Base-by-base conservation (phyloP, 2,329 filamentous ascomycete genomes). In the Exutisphaerella laricina region DNA sequence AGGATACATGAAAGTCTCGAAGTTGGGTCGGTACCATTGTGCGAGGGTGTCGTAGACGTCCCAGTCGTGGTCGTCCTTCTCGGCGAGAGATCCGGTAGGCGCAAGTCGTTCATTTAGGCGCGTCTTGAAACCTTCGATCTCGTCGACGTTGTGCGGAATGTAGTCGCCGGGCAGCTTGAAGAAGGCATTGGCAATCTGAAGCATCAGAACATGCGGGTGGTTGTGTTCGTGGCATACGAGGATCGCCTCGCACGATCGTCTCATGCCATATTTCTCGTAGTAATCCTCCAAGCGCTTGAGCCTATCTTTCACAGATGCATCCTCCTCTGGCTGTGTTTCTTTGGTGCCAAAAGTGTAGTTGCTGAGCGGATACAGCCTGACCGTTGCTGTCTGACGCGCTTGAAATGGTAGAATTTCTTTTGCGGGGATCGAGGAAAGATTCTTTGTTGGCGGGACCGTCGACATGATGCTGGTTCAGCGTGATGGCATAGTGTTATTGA, bases 331-430 rank as follows among this genome's bases (percentile, higher is more conserved):
- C 65, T 98, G 92, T 16, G 86, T 94, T 72, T 97, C 92, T 70
- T 98, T 98, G 48, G 94, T 94, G 50, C 90, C 90, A 61, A 98
- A 97, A 17, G 92, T 97, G 74, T 98, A 98, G 75, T 97, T 98
- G 55, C 88, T 95, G 36, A 98, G 78, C 23, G 92, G 92, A 63
- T 89, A 97, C 18, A 98, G 79, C 5, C 57, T 45, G 61, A 98
- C 89, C 2, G 88, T 92, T 57, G 82, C 72, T 23, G 90, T 88
- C 67, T 98, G 92, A 64, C 90, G 88, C 39, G 79, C 82, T 63
- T 89, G 86, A 77, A 98, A 98, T 54, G 81, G 70, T 50, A 86
- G 48, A 28, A 52, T 50, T 1, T 47, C 41, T 36, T 49, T 54
- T 2, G 58, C 52, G 4, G 49, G 59, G 22, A 50, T 28, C 3